Base-by-base conservation (phyloP, 2,329 filamentous ascomycete species). In the Botrytis pseudocinerea region DNA sequence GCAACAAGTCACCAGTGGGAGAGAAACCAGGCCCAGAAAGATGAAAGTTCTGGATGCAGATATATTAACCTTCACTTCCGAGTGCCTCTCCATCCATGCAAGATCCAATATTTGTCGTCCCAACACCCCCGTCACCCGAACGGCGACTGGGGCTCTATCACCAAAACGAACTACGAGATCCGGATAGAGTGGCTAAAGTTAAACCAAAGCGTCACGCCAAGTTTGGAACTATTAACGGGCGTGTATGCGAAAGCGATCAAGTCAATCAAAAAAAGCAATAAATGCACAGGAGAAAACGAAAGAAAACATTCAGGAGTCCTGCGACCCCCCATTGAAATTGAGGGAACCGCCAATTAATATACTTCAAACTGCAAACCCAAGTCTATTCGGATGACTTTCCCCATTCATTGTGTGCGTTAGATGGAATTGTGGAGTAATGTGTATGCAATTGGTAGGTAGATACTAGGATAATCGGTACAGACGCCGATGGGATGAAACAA, bases 401-500 rank as follows among this genome's bases (percentile, higher is more conserved):
- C 44, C 32, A 51, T 48, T 35, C 6, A 35, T 22, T 14, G 4
- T 9, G 7, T n/a, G 18, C 7, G 32, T 38, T 22, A 12, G 25
- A 20, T 7, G 22, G 44, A 66, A 66, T 66, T 51, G 22, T 51
- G 63, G 63, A 32, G 25, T 38, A 2, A 1, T 16, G 9, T 25
- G 20, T 38, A 10, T 66, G 64, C 63, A 35, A 66, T 54, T 66
- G 46, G 64, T 40, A 40, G 35, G 40, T 16, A 9, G 16, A 10
- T 25, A 28, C 46, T 42, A 18, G 65, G 65, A 57, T 68, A 2
- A 68, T 57, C 35, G 48, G 64, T 66, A 66, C 46, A 66, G 64
- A 54, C 63, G 64, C 46, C 48, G 48, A 68, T 42, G 35, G 35
- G 64, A 54, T 68, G 48, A 68, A 68, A 68, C 64, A n/a, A 28